These are phyloP conservation scores for Metschnikowia dekortorum DNA, from an alignment of 805 yeast species.

Conservation along the genomic window DNA sequence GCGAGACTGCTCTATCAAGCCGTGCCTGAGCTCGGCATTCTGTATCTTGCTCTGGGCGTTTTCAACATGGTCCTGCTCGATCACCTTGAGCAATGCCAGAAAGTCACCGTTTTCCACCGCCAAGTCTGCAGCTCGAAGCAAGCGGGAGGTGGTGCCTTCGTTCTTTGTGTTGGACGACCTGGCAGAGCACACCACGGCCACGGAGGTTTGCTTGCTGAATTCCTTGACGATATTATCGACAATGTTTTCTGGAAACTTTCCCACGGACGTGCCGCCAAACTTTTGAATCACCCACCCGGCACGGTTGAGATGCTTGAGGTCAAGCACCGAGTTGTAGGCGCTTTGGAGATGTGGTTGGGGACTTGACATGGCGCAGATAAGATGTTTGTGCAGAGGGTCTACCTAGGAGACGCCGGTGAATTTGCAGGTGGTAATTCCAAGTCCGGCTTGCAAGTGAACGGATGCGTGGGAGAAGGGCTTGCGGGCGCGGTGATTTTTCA, in stretches of 20 bases:
- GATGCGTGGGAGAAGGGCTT: neutral
- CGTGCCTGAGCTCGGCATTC: constrained; percentile 40
- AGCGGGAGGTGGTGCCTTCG: constrained; percentile 92
- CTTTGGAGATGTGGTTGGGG: constrained; percentile 20
- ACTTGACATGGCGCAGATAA: constrained; percentile 6
- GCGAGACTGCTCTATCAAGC: constrained; percentile 56
- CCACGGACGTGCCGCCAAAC: constrained; percentile 96
- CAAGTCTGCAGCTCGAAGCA: constrained; percentile 77
- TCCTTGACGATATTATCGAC: constrained; percentile 78
- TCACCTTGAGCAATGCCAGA: constrained; percentile 53
- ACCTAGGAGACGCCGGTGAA: no score
- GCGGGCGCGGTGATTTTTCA: constrained; percentile 1
- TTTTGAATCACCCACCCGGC: constrained; percentile 63
- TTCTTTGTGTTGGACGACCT: constrained; percentile 86
- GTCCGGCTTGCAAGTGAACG: no score
- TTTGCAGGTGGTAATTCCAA: neutral
- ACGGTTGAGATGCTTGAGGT: constrained; percentile 23
- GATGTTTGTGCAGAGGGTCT: no score
- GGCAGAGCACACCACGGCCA: constrained; percentile 95
- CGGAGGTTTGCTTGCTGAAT: constrained; percentile 56
- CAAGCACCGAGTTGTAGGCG: constrained; percentile 40
- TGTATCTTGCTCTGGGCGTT: constrained; percentile 61
- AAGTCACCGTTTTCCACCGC: constrained; percentile 63
- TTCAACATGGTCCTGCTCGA: constrained; percentile 70
- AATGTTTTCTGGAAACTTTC: constrained; percentile 84